Evolutionary conservation across 441 rosid species (phyloP).

Genomic region (Erodium moschatum): DNA sequence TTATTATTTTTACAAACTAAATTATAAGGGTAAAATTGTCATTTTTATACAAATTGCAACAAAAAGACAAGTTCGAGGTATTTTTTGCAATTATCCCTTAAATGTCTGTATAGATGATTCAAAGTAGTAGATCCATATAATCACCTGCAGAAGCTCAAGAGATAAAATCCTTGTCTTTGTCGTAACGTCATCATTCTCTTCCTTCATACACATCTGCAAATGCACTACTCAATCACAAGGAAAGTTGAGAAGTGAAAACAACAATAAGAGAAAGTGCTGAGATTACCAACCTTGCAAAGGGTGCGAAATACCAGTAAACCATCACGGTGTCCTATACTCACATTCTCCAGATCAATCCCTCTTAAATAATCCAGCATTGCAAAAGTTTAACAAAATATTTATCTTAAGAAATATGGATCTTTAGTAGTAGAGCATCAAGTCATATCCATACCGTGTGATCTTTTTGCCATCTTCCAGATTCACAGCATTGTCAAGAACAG

Average conservation of each 20-base stretch:
- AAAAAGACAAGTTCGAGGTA: too few species aligned
- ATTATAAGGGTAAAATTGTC: too few species aligned
- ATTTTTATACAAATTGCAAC: too few species aligned
- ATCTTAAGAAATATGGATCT: conserved; percentile 8
- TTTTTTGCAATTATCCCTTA: too few species aligned
- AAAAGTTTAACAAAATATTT: conserved; percentile 12
- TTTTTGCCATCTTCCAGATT: conserved; percentile 95
- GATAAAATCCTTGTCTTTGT: conserved; percentile 84
- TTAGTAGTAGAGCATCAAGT: conserved; percentile 16
- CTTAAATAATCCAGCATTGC: conserved; percentile 26
- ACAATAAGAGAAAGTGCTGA: conserved; percentile 15
- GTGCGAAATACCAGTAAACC: conserved; percentile 93
- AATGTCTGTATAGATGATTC: background rate
- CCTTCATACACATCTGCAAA: conserved; percentile 97
- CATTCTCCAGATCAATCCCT: conserved; percentile 91
- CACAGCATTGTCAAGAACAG: conserved; percentile 94
- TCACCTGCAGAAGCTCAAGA: conserved; percentile 98
- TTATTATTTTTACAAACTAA: too few species aligned
- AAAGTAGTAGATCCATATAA: conserved; percentile 6
- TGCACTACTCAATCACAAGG: conserved; percentile 19
- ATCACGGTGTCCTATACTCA: conserved; percentile 91
- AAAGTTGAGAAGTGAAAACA: conserved; percentile 23
- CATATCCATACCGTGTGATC: conserved; percentile 61
- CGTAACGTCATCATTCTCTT: conserved; percentile 69
- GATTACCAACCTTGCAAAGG: conserved; percentile 85